phyloP scores from a whole-genome alignment of 2,329 filamentous ascomycete species.

The Fusarium sp. region DNA sequence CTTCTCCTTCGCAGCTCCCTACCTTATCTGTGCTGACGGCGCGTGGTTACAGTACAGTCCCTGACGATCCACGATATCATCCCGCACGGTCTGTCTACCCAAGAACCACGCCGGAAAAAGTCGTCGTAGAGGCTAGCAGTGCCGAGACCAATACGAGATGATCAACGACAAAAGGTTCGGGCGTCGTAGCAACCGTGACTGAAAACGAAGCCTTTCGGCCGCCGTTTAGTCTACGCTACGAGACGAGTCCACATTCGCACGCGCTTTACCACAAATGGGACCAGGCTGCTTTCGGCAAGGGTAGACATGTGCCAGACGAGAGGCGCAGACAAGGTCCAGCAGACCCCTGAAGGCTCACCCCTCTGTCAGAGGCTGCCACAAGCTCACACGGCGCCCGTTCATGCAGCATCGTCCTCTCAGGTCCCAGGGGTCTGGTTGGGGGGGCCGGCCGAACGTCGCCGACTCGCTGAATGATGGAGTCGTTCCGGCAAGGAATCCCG shows the following conservation, averaged over 20 bases:
- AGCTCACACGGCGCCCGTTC: slow-evolving; percentile 22
- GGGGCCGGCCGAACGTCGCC: background rate
- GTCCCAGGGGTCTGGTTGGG: slow-evolving; percentile 33
- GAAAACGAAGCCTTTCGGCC: slow-evolving; percentile 7
- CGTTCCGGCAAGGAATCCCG: background rate
- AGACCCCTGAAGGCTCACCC: slow-evolving; percentile 9
- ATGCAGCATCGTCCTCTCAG: slow-evolving; percentile 20
- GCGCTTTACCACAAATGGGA: slow-evolving; percentile 24
- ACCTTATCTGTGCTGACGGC: slow-evolving; percentile 13
- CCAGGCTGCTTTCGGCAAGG: slow-evolving; percentile 10
- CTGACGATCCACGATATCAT: background rate
- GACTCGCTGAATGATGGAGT: slow-evolving; percentile 1
- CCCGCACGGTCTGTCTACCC: background rate
- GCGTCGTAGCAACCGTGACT: background rate
- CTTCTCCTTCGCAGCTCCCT: slow-evolving; percentile 21
- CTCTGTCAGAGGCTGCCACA: slow-evolving; percentile 23
- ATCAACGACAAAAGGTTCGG: background rate
- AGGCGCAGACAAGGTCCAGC: slow-evolving; percentile 22
- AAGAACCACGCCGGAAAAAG: background rate
- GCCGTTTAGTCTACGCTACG: background rate
- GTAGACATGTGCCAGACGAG: slow-evolving; percentile 28
- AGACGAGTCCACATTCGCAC: background rate
- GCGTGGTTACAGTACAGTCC: background rate
- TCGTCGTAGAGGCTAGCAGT: slow-evolving; percentile 13
- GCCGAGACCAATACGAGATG: slow-evolving; percentile 18